Percentiles rank a stretch among this genome's conserved stretches.
Evolutionary conservation across 148 eudicot genomes (phyloP).

Genomic region (Mesembryanthemum crystallinum): DNA sequence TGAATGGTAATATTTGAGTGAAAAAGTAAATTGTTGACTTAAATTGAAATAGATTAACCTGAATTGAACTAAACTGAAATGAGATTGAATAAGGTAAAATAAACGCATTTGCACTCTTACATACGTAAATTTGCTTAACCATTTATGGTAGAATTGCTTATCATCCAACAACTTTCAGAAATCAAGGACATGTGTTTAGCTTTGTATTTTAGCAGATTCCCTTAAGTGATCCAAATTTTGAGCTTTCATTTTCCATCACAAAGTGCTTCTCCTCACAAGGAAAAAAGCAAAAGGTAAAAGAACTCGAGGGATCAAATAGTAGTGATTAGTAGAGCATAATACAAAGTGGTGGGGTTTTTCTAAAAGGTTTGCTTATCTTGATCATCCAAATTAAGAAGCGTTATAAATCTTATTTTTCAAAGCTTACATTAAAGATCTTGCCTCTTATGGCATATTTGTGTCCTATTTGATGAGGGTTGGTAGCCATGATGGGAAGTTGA

Average conservation of each 20-base stretch:
- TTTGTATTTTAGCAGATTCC: background rate
- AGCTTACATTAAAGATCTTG: background rate
- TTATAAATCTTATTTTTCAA: background rate
- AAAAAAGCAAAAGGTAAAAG: conserved; percentile 8
- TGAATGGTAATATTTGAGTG: no score
- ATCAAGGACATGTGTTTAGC: background rate
- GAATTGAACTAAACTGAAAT: no score
- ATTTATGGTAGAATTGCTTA: no score
- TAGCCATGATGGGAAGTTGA: background rate
- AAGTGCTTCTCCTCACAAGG: conserved; percentile 1
- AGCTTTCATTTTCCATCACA: conserved; percentile 18
- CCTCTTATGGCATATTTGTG: conserved; percentile 8
- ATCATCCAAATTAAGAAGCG: conserved; percentile 16
- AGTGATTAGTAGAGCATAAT: background rate
- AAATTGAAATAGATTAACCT: no score
- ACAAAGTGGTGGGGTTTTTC: conserved; percentile 17
- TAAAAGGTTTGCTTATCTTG: conserved; percentile 12
- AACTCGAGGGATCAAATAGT: background rate
- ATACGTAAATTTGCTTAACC: no score
- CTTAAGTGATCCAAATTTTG: background rate
- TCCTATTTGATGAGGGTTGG: background rate
- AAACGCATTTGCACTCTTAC: no score
- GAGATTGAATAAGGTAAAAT: no score
- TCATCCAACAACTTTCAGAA: no score
- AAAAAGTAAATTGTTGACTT: no score